Conservation (phyloP, 495 filamentous ascomycete genomes). For the Echria macrotheca region DNA sequence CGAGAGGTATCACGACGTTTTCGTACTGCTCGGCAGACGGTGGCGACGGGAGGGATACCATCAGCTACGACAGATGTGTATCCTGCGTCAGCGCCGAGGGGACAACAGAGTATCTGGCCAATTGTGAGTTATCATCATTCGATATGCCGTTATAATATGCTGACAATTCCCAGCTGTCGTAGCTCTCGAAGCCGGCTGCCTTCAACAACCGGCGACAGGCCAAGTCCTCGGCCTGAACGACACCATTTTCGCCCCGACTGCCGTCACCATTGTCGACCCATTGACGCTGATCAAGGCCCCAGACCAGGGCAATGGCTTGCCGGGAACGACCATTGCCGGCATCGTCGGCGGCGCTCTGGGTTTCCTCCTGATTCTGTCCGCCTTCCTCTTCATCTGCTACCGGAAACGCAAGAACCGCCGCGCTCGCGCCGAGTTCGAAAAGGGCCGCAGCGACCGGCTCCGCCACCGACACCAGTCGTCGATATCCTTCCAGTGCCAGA, state of each 20-base stretch:
- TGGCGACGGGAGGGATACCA: constrained; percentile 21
- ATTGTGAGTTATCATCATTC: constrained; percentile 35
- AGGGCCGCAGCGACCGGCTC: constrained; percentile 12
- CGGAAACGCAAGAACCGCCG: constrained; percentile 36
- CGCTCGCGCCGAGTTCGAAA: constrained; percentile 25
- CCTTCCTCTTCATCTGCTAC: constrained; percentile 30
- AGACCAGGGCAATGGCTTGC: constrained; percentile 13
- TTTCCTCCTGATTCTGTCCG: constrained; percentile 27
- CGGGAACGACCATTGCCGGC: constrained; percentile 32
- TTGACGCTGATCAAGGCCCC: constrained; percentile 11
- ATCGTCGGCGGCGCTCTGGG: constrained; percentile 34
- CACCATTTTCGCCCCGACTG: constrained; percentile 38
- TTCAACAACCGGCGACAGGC: constrained; percentile 40
- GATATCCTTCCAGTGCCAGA: constrained; percentile 46
- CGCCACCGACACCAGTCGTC: constrained; percentile 33
- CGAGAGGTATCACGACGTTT: constrained; percentile 27
- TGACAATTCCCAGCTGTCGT: constrained; percentile 34
- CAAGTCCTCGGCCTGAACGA: constrained; percentile 39
- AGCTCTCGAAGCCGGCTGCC: constrained; percentile 45
- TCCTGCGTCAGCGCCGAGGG: constrained; percentile 36
- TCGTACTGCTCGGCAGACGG: constrained; percentile 33
- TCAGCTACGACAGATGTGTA: constrained; percentile 27
- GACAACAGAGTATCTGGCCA: constrained; percentile 34
- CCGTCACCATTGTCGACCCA: constrained; percentile 40
- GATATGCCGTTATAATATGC: no score